A percentile compares a stretch with the other conserved stretches of the same genome.
These are phyloP conservation scores for Aureobasidium sp. DNA, from an alignment of 2,329 filamentous ascomycete genomes.

Conservation along the genomic window DNA sequence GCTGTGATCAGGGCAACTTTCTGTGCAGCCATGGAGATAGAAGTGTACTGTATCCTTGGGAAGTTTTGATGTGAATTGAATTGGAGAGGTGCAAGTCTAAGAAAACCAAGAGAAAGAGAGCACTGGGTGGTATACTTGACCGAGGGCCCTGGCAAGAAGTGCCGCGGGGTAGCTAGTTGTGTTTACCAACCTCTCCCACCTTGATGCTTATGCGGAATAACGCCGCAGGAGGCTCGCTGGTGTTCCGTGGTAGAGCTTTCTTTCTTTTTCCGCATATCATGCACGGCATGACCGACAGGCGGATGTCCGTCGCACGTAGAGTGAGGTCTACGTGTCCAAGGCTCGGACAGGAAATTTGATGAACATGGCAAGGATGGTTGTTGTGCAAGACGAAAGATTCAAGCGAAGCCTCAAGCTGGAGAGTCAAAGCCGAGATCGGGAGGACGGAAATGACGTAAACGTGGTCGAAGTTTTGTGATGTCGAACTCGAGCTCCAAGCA, in stretches of 20 bases:
- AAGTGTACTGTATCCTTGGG: neutral
- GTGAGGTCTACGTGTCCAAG: neutral
- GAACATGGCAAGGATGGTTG: neutral
- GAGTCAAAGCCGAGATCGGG: conserved; percentile 7
- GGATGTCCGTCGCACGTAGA: neutral
- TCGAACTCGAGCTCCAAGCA: neutral
- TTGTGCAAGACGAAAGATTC: neutral
- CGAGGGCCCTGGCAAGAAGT: neutral
- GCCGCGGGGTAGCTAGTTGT: conserved; percentile 9
- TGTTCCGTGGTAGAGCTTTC: neutral
- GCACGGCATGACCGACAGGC: neutral
- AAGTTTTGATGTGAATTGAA: neutral
- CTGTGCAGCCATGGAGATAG: conserved; percentile 14
- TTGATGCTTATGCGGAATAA: neutral
- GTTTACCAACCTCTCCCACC: neutral
- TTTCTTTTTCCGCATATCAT: neutral
- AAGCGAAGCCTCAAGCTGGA: neutral
- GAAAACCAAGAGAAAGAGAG: neutral
- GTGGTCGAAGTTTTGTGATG: neutral
- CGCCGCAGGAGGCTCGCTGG: neutral
- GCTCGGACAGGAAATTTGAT: neutral
- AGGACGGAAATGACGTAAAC: neutral
- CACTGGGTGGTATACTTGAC: neutral
- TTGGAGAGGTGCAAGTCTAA: neutral
- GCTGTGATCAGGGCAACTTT: conserved; percentile 32